phyloP scores from a whole-genome alignment of 2,329 filamentous ascomycete genomes.

The Thielaviopsis musarum region DNA sequence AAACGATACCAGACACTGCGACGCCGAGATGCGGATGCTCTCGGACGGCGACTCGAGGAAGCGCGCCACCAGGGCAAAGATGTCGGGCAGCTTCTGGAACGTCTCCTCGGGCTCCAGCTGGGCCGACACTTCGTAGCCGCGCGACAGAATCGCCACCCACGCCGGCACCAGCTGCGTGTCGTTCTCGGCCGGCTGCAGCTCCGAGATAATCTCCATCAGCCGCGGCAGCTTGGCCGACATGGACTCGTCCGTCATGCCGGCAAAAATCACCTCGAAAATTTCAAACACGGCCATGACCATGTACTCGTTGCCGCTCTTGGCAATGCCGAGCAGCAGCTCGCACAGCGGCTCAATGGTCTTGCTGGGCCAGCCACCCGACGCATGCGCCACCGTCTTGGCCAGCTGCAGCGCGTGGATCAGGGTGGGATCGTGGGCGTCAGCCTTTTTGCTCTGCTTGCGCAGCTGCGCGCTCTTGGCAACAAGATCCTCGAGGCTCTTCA shows the following conservation, averaged over 20 bases:
- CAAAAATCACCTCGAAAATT: conserved; percentile 93
- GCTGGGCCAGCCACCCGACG: conserved; percentile 88
- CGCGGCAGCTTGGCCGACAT: conserved; percentile 79
- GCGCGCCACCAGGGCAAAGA: conserved; percentile 63
- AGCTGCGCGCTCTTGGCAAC: conserved; percentile 43
- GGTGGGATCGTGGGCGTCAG: conserved; percentile 54
- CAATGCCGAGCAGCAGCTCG: conserved; percentile 75
- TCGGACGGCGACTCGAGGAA: conserved; percentile 79
- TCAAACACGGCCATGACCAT: conserved; percentile 94
- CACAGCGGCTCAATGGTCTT: conserved; percentile 88
- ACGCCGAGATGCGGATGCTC: conserved; percentile 87
- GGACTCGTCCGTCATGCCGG: conserved; percentile 74
- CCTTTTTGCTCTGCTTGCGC: conserved; percentile 47
- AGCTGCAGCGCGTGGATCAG: conserved; percentile 86
- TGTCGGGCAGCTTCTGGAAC: conserved; percentile 71
- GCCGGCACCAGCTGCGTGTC: conserved; percentile 89
- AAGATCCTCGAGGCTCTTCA: conserved; percentile 64
- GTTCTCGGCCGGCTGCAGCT: conserved; percentile 78
- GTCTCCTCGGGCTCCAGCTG: conserved; percentile 81
- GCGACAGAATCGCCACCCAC: conserved; percentile 89
- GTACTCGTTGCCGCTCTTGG: conserved; percentile 80
- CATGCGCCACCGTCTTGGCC: conserved; percentile 73
- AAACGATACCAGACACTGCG: conserved; percentile 88
- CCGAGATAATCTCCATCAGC: conserved; percentile 78
- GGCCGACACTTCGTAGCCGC: conserved; percentile 85